These are phyloP conservation scores for Eucalyptus rudis DNA, from an alignment of 345 rosid genomes.

Conservation along the genomic window DNA sequence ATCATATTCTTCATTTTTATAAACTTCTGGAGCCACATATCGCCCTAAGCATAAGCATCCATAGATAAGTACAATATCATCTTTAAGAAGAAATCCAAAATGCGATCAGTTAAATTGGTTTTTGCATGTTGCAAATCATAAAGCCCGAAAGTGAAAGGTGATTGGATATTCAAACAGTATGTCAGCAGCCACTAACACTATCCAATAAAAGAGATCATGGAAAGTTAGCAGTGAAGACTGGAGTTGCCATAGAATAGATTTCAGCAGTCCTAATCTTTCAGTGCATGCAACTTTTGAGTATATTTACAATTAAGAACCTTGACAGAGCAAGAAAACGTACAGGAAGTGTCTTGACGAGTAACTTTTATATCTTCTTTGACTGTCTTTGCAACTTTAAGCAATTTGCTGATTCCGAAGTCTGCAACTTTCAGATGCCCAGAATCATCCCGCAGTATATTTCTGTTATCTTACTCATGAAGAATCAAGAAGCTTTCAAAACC, in stretches of 20 bases:
- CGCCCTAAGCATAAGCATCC: conserved; percentile 29
- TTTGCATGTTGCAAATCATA: neutral
- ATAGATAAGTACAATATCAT: neutral
- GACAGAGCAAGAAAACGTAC: conserved; percentile 20
- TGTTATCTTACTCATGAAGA: conserved; percentile 43
- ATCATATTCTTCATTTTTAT: conserved; percentile 65
- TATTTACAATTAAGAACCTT: neutral
- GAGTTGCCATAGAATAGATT: neutral
- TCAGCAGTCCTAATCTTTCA: neutral
- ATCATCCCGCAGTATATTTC: conserved; percentile 68
- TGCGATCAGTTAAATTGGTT: neutral
- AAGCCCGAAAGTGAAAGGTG: neutral
- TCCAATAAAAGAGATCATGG: neutral
- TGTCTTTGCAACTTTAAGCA: conserved; percentile 42
- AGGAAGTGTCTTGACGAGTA: conserved; percentile 43
- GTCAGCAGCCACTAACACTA: neutral
- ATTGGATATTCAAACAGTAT: neutral
- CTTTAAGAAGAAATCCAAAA: neutral
- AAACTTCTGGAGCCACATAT: conserved; percentile 81
- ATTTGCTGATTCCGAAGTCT: conserved; percentile 61
- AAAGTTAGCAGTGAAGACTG: neutral
- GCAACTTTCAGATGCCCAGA: conserved; percentile 70
- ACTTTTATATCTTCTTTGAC: conserved; percentile 45
- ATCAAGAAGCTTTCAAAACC: conserved; percentile 15
- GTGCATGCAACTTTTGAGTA: neutral